Evolutionary conservation across 805 yeast genomes (phyloP), one percentile per base, ranked within the genome.

Genomic region (Pichia heedii): DNA sequence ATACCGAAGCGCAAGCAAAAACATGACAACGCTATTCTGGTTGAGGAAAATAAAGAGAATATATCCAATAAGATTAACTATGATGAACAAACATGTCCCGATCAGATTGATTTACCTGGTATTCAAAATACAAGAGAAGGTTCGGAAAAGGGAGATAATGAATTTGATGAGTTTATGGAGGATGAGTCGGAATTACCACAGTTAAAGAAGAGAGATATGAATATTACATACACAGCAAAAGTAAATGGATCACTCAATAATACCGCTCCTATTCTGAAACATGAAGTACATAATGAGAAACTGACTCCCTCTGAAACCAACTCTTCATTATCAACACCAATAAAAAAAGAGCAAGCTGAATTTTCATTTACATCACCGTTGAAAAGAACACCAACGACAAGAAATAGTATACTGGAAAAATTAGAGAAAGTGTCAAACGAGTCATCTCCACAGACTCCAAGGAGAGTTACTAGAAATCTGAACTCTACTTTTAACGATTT

Each of bases 401-500:
- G 21, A 22, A 9, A 11, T 4, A 22, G 38, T 3, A 37, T 41
- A 10, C 9, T 26, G 10, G 42, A 37, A 7, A 37, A 38, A 29
- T 32, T 44, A 21, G 27, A 41, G 22, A 36, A 20, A 13, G 41
- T 24, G 12, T 36, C 45, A 8, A 37, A 10, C 12, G 37, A 41
- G 20, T 18, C 38, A 12, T 37, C 46, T 3, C 48, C 47, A 6
- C 12, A 7, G 12, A 30, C 46, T 3, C 48, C 47, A 9, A 45
- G 44, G 15, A 32, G 32, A 27, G 30, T n/a, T 12, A 20, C 32
- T 13, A 35, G 29, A 11, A 36, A 43, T 16, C 36, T 43, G 16
- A 41, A 42, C n/a, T 37, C 46, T 9, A 44, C 37, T 54, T 26
- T 54, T 47, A 33, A 38, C 32, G 24, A 24, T 10, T 39, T 34